Evolutionary conservation across 179 eudicot species (phyloP).

Genomic region (Corrigiola litoralis): DNA sequence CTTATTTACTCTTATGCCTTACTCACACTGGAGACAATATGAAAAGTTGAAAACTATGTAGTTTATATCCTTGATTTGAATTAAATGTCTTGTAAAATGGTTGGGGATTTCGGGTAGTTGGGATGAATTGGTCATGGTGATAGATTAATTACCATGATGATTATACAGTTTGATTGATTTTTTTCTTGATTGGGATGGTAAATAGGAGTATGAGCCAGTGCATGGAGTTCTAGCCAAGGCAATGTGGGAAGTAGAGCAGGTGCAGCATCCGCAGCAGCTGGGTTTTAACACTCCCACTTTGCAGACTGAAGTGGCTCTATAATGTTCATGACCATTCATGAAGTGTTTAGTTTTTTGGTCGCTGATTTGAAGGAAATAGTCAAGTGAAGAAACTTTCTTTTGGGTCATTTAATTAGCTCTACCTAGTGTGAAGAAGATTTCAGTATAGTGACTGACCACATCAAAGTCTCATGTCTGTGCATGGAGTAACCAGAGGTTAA

Average conservation of each 20-base stretch:
- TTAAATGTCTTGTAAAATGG: too few relatives aligned
- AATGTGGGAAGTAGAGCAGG: constrained; percentile 64
- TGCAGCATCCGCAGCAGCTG: constrained; percentile 26
- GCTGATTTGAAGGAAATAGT: constrained; percentile 1
- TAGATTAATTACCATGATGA: too few relatives aligned
- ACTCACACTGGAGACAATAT: too few relatives aligned
- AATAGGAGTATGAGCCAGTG: constrained; percentile 63
- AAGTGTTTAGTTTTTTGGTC: background rate
- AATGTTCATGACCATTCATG: constrained; percentile 5
- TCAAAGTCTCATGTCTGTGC: constrained; percentile 7
- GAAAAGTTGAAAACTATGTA: too few relatives aligned
- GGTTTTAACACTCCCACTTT: constrained; percentile 35
- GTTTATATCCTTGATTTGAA: too few relatives aligned
- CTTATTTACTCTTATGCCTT: too few relatives aligned
- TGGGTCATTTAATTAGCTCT: constrained; percentile 9
- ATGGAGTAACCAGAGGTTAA: constrained; percentile 9
- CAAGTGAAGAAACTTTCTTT: constrained; percentile 11
- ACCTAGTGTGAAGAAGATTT: background rate
- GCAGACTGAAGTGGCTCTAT: constrained; percentile 42
- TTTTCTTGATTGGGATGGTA: background rate
- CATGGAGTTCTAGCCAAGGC: constrained; percentile 49
- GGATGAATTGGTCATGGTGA: too few relatives aligned
- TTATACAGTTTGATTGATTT: background rate
- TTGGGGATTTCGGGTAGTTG: too few relatives aligned
- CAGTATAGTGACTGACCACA: constrained; percentile 9